Evolutionary conservation across 2,329 filamentous ascomycete species (phyloP).

Genomic region (Fusarium sp.): DNA sequence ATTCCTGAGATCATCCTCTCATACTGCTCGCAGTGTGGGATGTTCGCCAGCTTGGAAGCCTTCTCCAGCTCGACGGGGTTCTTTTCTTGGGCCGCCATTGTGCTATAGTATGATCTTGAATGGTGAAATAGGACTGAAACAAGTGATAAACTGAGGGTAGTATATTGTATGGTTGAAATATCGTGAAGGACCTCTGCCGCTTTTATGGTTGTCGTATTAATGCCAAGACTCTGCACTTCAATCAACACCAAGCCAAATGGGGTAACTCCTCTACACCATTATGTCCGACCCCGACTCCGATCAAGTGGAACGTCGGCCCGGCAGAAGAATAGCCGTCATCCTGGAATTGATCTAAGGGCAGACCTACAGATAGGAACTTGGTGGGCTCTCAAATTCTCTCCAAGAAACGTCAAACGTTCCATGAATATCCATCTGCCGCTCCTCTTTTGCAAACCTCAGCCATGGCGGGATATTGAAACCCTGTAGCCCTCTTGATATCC

Average conservation of each 20-base stretch:
- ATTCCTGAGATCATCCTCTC: constrained; percentile 74
- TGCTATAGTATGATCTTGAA: fast-evolving
- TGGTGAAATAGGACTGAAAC: fast-evolving
- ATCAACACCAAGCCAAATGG: constrained; percentile 20
- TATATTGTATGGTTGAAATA: fast-evolving
- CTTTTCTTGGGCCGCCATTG: constrained; percentile 27
- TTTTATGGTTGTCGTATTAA: background rate
- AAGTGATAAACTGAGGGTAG: fast-evolving
- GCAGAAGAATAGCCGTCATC: constrained; percentile 40
- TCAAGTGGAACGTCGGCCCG: background rate
- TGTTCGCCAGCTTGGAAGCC: constrained; percentile 54
- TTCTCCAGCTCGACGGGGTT: constrained; percentile 27
- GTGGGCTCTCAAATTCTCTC: constrained; percentile 46
- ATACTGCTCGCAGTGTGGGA: constrained; percentile 69
- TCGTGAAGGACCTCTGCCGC: fast-evolving
- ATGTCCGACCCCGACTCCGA: constrained; percentile 12
- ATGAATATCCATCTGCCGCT: constrained; percentile 22
- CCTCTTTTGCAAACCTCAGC: constrained; percentile 41
- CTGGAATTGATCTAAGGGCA: constrained; percentile 31
- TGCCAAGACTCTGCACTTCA: background rate
- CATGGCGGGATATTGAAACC: constrained; percentile 43
- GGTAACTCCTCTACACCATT: background rate
- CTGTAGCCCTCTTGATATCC: constrained; percentile 42
- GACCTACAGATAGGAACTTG: constrained; percentile 1
- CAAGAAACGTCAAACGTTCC: constrained; percentile 41